Percentiles rank a stretch among this genome's conserved stretches.
Conservation (phyloP, 495 filamentous ascomycete genomes). For the Penicillium macrosclerotiorum region DNA sequence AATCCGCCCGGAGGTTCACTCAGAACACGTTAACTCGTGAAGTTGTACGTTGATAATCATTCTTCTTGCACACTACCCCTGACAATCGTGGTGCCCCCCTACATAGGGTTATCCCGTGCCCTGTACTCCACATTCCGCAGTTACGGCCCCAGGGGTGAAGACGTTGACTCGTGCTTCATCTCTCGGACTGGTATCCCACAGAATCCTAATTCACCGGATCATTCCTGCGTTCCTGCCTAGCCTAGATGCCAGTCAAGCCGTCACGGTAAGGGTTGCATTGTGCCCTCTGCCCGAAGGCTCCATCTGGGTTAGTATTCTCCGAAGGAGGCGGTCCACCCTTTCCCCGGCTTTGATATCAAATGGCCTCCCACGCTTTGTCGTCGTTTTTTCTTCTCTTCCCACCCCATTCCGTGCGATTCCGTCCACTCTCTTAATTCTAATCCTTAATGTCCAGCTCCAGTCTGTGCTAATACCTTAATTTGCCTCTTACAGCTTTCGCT, state of each 20-base stretch:
- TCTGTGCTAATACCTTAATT: constrained; percentile 39
- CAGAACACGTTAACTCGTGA: constrained; percentile 32
- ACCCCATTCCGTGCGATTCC: constrained; percentile 5
- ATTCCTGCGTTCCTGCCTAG: constrained; percentile 52
- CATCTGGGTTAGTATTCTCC: constrained; percentile 47
- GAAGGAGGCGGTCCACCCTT: constrained; percentile 22
- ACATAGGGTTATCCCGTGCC: constrained; percentile 43
- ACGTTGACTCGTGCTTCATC: constrained; percentile 71
- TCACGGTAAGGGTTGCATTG: constrained; percentile 65
- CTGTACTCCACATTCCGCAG: constrained; percentile 57
- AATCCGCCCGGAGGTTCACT: constrained; percentile 20
- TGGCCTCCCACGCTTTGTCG: constrained; percentile 19
- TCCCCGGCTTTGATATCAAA: constrained; percentile 22
- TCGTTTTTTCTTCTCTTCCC: constrained; percentile 14
- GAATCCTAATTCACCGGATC: constrained; percentile 39
- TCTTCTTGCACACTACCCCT: constrained; percentile 37
- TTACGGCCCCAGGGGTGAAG: constrained; percentile 58
- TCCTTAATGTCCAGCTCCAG: constrained; percentile 19
- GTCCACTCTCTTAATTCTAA: constrained; percentile 13
- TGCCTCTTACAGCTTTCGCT: constrained; percentile 43
- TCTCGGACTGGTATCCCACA: constrained; percentile 45
- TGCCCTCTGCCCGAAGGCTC: constrained; percentile 49
- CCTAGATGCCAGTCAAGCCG: constrained; percentile 56
- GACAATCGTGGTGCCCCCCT: constrained; percentile 44
- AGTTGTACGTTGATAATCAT: constrained; percentile 35